Conservation (phyloP, 306 rosid genomes). For the Casuarina equisetifolia region DNA sequence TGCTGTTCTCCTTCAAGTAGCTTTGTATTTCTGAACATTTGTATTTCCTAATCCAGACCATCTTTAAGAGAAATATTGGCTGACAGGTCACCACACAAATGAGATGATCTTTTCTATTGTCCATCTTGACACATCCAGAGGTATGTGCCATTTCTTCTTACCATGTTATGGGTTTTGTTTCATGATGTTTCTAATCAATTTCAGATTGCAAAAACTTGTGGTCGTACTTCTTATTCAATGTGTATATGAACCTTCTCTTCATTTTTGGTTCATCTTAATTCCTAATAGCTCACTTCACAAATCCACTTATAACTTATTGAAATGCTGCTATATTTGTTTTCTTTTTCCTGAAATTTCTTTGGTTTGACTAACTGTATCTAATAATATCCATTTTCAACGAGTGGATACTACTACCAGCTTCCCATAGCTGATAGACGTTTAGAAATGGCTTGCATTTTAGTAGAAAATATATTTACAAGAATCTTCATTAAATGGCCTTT, state of each 20-base stretch:
- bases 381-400: no score
- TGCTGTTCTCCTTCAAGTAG: neutral
- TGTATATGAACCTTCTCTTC: neutral
- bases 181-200: neutral
- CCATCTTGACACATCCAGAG: neutral
- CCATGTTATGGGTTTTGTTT: neutral
- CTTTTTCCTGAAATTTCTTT: neutral
- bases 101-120: neutral
- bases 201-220: slow-evolving; percentile 1
- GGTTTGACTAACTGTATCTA: no score
- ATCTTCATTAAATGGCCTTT: no score
- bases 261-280: neutral
- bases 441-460: no score
- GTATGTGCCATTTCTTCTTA: neutral
- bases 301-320: neutral
- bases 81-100: neutral
- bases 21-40: neutral
- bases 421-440: no score
- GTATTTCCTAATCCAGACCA: neutral
- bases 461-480: no score
- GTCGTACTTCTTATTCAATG: neutral
- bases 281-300: neutral
- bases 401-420: no score
- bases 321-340: neutral
- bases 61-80: neutral